Evolutionary conservation across 768 basidiomycete species (phyloP), one percentile per base, ranked within the genome.

Genomic region (Tulasnella calospora): DNA sequence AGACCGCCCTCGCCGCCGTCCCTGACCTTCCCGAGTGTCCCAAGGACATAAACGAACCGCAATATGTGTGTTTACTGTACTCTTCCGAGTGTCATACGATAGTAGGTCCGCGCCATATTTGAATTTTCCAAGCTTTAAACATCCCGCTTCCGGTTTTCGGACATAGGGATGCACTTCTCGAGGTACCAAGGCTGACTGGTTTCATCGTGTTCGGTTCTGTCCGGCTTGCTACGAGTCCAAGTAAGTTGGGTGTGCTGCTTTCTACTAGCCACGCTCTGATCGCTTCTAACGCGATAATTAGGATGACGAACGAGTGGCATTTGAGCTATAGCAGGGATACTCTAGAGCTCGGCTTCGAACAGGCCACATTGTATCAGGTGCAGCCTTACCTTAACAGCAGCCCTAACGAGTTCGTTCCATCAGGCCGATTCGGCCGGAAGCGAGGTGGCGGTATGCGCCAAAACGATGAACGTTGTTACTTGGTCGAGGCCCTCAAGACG

Each of bases 61-160:
- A 79, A 41, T 79, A 77, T 61, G 79, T 78, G 35, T 30, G 27
- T 23, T 41, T 78, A 15, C n/a, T 79, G 7, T 79, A 79, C 36
- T 70, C 44, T 23, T 51, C n/a, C 36, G 33, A 41, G 35, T 79
- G 79, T 30, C 17, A 78, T 40, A 78, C 36, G 27, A 78, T 40
- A 9, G 55, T 61, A 0, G 3, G 36, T 79, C 17, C 44, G n/a
- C 7, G n/a, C 13, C 0, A 55, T 30, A 40, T 40, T 40, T 40
- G 38, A 40, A 17, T 12, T 12, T 21, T 23, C 51, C 4, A 5
- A 30, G 12, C n/a, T 27, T 47, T 46, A 30, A 46, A 23, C 40
- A 19, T 38, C 6, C 23, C n/a, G 55, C 57, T 40, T 67, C 36
- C 61, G 12, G 17, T 38, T 55, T 17, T 55, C 13, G 13, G 41